phyloP scores from a whole-genome alignment of 345 rosid species.

The Citrus maxima region DNA sequence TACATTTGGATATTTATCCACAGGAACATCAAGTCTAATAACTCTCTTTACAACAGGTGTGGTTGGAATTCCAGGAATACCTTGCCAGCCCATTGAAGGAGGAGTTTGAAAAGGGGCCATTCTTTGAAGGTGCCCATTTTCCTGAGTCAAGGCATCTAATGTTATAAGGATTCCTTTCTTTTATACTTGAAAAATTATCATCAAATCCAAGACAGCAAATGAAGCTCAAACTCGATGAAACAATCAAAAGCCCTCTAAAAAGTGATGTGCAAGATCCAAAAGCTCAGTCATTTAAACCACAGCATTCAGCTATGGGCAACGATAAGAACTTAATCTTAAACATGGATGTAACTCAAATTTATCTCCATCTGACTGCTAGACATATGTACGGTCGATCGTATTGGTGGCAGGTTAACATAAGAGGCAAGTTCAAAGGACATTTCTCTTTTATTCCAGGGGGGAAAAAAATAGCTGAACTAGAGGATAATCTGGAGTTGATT shows the following conservation, averaged over 20 bases:
- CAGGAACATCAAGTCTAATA: slow-evolving; percentile 89
- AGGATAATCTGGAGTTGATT: not conserved
- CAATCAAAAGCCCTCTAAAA: not conserved
- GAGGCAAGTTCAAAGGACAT: not conserved
- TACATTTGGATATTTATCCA: slow-evolving; percentile 85
- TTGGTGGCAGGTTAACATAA: not conserved
- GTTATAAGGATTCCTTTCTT: not conserved
- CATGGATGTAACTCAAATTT: not conserved
- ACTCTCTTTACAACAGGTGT: slow-evolving; percentile 70
- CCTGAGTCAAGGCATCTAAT: slow-evolving; percentile 45
- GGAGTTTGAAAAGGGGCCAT: slow-evolving; percentile 58
- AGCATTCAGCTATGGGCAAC: not conserved
- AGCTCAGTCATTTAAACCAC: not conserved
- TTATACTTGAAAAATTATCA: not conserved
- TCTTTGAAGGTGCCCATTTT: slow-evolving; percentile 72
- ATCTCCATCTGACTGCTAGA: not conserved
- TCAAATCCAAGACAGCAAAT: not conserved
- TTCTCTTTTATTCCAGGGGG: not conserved
- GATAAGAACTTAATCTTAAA: not conserved
- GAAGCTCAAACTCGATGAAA: not conserved
- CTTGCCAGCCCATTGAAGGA: slow-evolving; percentile 66
- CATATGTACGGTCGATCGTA: not conserved
- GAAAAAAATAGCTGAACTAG: not conserved
- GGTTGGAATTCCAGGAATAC: slow-evolving; percentile 57
- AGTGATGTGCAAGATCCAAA: not conserved